Evolutionary conservation across 2,329 filamentous ascomycete genomes (phyloP), one percentile per base, ranked within the genome.

Genomic region (Aspergillus alliaceus): DNA sequence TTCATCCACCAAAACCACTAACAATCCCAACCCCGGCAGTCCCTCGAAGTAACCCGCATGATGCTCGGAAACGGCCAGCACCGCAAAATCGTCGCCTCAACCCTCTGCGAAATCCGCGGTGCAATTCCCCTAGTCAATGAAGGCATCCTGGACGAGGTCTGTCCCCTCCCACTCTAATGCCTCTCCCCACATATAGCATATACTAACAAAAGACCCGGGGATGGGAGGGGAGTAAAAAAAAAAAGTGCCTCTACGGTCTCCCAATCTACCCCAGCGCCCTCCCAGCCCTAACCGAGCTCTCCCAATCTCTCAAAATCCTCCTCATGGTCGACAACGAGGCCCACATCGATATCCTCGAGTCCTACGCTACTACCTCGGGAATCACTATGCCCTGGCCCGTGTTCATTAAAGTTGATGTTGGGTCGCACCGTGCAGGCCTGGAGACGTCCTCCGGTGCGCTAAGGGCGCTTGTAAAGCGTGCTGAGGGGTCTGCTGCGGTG

Each of bases 41-140:
- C 63, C 11, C 57, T 66, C n/a, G 69, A 72, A 54, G 64, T 69
- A 20, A 79, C 76, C 0, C 64, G 76, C 6, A 64, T 79, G 66
- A 77, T 79, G 75, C 70, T 79, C 6, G 74, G 64, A 1, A 63
- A 70, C 22, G 75, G 75, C 14, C 69, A 65, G 31, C 72, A 77
- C 63, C 69, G 66, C 12, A 71, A 69, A 15, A 76, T 77, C 20
- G 67, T 79, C 15, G 74, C 71, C 2, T 79, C 77, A 1, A 79
- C 76, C 0, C 56, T 79, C 1, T 65, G 69, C 6, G 77, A 78
- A 50, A 77, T 79, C 22, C 66, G 72, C 6, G 77, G 77, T 1
- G 64, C 67, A 1, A 57, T 79, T 14, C 72, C 76, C 4, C 58
- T 79, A 2, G 77, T 69, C 0, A 60, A 74, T 39, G 75, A 79